These are phyloP conservation scores for Symbiodinium natans DNA, from an alignment of 73 alveolate genomes.

Conservation along the genomic window DNA sequence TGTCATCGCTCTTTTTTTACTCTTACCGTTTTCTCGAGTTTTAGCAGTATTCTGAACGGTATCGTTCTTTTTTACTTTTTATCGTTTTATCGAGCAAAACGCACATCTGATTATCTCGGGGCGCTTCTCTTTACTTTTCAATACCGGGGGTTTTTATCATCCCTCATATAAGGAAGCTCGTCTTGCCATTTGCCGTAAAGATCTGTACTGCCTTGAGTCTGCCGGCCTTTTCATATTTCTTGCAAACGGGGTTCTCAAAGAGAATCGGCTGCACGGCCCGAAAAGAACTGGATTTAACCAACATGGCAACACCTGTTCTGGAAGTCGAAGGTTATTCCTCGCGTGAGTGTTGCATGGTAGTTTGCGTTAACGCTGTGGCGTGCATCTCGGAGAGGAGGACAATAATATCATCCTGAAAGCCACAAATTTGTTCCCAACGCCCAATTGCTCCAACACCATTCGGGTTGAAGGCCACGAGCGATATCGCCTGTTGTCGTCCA, in stretches of 20 bases:
- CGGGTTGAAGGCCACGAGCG: neutral
- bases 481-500: neutral
- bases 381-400: slow-evolving; percentile 19
- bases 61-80: too few species aligned
- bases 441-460: neutral
- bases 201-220: neutral
- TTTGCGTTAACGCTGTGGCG: neutral
- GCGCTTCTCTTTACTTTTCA: too few species aligned
- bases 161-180: too few species aligned
- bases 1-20: too few species aligned
- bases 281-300: neutral
- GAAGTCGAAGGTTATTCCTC: neutral
- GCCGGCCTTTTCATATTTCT: neutral
- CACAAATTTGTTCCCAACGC: neutral
- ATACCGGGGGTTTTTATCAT: too few species aligned
- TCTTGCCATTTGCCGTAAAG: neutral
- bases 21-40: too few species aligned
- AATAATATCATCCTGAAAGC: neutral
- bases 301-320: neutral
- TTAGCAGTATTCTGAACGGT: too few species aligned
- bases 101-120: too few species aligned
- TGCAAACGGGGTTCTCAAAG: neutral
- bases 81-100: too few species aligned
- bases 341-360: neutral
- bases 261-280: neutral